Evolutionary conservation across 23 red algal genomes (phyloP).

Genomic region (Chondrus crispus): DNA sequence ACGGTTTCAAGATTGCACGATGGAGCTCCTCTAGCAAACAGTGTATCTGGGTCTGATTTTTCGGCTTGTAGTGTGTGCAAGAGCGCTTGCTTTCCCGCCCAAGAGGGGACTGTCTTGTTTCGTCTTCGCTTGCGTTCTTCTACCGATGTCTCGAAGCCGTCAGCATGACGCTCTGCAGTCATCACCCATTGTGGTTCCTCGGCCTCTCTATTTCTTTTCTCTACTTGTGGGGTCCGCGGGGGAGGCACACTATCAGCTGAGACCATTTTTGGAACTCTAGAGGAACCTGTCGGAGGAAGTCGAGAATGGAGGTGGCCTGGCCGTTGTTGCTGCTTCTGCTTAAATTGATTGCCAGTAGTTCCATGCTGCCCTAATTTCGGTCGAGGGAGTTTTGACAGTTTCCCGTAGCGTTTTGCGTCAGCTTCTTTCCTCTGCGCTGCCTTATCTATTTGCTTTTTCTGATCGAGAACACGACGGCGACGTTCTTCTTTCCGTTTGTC

Average conservation of each 20-base stretch:
- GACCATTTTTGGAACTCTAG: no score
- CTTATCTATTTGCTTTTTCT: background rate
- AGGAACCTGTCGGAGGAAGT: no score
- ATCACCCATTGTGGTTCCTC: constrained; percentile 6
- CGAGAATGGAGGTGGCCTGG: no score
- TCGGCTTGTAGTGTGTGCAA: background rate
- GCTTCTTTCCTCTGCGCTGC: background rate
- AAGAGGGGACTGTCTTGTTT: constrained; percentile 32
- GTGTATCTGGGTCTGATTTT: constrained; percentile 29
- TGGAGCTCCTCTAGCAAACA: constrained; percentile 28
- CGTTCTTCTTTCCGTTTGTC: constrained; percentile 54
- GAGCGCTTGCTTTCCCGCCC: constrained; percentile 13
- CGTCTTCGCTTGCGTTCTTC: constrained; percentile 45
- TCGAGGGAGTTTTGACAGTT: background rate
- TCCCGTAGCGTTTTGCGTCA: background rate
- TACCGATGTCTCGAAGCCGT: constrained; percentile 17
- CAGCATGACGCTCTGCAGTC: constrained; percentile 13
- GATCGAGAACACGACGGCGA: constrained; percentile 24
- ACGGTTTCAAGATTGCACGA: constrained; percentile 40
- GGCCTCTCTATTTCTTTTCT: background rate
- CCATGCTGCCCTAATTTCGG: background rate
- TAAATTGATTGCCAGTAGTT: background rate
- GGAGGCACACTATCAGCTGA: no score
- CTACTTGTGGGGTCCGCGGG: background rate
- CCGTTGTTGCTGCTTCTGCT: background rate